These are phyloP conservation scores for Nepenthes gracilis DNA, from an alignment of 148 eudicot species.

Conservation along the genomic window DNA sequence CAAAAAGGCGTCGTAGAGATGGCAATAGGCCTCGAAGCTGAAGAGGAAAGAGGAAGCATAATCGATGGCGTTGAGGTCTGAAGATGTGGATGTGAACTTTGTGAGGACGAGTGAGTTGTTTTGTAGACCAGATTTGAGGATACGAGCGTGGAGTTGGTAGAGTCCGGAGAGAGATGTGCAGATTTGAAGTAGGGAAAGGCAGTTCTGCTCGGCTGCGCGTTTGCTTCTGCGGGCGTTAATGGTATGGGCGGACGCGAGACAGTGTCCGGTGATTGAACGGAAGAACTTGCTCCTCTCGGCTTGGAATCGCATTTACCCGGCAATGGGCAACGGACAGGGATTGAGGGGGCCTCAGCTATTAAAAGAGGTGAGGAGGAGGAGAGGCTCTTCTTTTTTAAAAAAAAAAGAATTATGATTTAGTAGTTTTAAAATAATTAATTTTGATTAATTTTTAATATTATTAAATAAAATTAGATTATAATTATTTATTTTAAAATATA, in stretches of 20 bases:
- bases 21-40: constrained; percentile 18
- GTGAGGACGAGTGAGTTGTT: constrained; percentile 53
- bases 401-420: too few relatives aligned
- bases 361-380: background rate
- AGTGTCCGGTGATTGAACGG: background rate
- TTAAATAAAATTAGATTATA: too few relatives aligned
- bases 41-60: constrained; percentile 38
- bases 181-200: constrained; percentile 35
- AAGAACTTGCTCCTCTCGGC: background rate
- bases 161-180: constrained; percentile 32
- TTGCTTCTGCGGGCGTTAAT: background rate
- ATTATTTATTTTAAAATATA: too few relatives aligned
- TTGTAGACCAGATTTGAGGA: constrained; percentile 52
- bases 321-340: background rate
- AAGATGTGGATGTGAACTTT: constrained; percentile 42
- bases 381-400: background rate
- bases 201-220: constrained; percentile 37
- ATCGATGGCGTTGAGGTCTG: constrained; percentile 24
- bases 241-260: background rate
- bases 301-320: background rate
- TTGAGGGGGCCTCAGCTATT: background rate
- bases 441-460: too few relatives aligned
- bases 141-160: constrained; percentile 33
- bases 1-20: constrained; percentile 40
- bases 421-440: too few relatives aligned